phyloP scores from a whole-genome alignment of 176 grass and related monocot genomes.

The Oryza longistaminata region DNA sequence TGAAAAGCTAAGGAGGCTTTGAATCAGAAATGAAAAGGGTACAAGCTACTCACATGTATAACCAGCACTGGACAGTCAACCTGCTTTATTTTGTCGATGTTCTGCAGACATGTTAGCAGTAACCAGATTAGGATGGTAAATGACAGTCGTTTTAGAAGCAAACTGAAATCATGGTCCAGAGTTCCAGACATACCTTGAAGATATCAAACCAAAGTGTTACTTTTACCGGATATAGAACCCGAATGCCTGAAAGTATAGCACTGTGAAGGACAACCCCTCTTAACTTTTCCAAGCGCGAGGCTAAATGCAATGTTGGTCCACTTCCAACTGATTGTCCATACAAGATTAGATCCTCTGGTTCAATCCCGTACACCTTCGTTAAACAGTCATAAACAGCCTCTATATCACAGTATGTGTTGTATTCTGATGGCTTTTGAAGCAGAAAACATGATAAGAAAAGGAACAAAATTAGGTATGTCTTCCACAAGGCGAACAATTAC shows the following conservation, averaged over 20 bases:
- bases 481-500: constrained; percentile 17
- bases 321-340: constrained; percentile 99
- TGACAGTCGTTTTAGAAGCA: neutral
- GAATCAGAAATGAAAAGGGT: neutral
- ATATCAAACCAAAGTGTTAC: constrained; percentile 99
- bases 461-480: constrained; percentile 30
- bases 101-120: constrained; percentile 53
- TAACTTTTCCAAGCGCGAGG: constrained; percentile 68
- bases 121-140: constrained; percentile 17
- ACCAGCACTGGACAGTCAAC: constrained; percentile 90
- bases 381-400: constrained; percentile 97
- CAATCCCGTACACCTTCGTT: constrained; percentile 84
- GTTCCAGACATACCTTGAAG: constrained; percentile 71
- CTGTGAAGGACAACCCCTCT: constrained; percentile 95
- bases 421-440: constrained; percentile 79
- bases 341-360: constrained; percentile 83
- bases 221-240: constrained; percentile 93
- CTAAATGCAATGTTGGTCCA: constrained; percentile 94
- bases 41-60: constrained; percentile 82
- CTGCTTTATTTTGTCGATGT: constrained; percentile 97
- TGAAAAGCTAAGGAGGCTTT: neutral
- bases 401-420: constrained; percentile 97
- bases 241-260: constrained; percentile 93
- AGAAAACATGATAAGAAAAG: constrained; percentile 27
- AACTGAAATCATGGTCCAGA: constrained; percentile 11